Percentiles rank a stretch among this genome's conserved stretches.
Evolutionary conservation across 108 stramenopile genomes (phyloP).

Genomic region (Cyclotella choctawhatcheeana): DNA sequence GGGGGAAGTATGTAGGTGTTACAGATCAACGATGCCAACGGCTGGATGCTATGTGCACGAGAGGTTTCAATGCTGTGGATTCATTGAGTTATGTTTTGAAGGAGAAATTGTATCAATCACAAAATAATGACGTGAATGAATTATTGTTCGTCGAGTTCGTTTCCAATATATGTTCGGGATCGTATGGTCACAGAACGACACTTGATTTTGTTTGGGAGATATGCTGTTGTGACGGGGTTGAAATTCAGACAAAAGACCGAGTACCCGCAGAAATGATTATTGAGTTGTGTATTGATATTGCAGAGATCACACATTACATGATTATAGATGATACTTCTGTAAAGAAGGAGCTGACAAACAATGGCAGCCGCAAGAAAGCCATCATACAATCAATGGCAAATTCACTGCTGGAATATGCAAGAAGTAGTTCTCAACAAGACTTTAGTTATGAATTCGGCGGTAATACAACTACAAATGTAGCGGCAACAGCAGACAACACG

Average conservation of each 20-base stretch:
- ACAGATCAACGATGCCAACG: conserved; percentile 23
- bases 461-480: conserved; percentile 10
- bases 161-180: conserved; percentile 22
- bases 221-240: not conserved
- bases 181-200: conserved; percentile 8
- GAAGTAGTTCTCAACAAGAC: conserved; percentile 2
- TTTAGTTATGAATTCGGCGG: conserved; percentile 23
- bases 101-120: conserved; percentile 16
- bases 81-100: conserved; percentile 8
- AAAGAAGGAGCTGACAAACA: conserved; percentile 11
- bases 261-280: conserved; percentile 23
- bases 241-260: not conserved
- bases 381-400: conserved; percentile 27
- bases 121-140: not conserved
- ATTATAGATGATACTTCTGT: conserved; percentile 25
- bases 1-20: not conserved
- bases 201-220: conserved; percentile 33
- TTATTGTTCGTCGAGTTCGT: conserved; percentile 26
- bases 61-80: not conserved
- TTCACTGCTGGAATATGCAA: conserved; percentile 40
- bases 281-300: conserved; percentile 25
- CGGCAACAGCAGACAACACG: conserved; percentile 1
- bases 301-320: conserved; percentile 28
- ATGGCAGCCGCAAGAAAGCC: conserved; percentile 2
- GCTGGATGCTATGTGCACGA: conserved; percentile 21